Evolutionary conservation across 345 rosid genomes (phyloP).

Genomic region (Populus tremula): DNA sequence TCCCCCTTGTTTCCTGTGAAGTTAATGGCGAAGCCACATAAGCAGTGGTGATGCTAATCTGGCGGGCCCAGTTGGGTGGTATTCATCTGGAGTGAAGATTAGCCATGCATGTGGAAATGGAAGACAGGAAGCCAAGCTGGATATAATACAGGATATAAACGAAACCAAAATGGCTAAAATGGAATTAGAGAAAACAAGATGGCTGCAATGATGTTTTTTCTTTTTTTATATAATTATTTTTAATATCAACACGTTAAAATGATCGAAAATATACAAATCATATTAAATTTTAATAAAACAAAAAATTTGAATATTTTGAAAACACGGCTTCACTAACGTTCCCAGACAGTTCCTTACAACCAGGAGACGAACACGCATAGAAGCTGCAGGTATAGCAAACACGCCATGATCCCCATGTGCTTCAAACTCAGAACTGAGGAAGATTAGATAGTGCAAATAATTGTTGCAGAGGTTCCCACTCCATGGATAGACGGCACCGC

Average conservation of each 20-base stretch:
- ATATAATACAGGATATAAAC: no score
- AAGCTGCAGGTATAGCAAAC: not conserved
- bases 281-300: no score
- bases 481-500: not conserved
- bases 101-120: not conserved
- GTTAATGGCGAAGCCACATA: not conserved
- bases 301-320: no score
- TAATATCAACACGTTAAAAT: no score
- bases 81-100: not conserved
- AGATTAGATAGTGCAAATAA: not conserved
- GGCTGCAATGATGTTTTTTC: not conserved
- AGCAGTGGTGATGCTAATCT: not conserved
- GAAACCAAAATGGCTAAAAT: not conserved
- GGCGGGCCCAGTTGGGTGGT: not conserved
- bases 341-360: no score
- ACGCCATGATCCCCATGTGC: not conserved
- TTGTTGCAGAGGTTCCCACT: not conserved
- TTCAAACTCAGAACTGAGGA: not conserved
- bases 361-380: not conserved
- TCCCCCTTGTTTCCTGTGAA: not conserved
- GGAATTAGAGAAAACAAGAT: no score
- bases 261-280: no score
- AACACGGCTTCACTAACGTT: no score
- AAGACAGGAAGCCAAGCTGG: not conserved
- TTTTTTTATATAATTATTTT: no score